phyloP scores from a whole-genome alignment of 305 asterid species.

The Fraxinus sp. region DNA sequence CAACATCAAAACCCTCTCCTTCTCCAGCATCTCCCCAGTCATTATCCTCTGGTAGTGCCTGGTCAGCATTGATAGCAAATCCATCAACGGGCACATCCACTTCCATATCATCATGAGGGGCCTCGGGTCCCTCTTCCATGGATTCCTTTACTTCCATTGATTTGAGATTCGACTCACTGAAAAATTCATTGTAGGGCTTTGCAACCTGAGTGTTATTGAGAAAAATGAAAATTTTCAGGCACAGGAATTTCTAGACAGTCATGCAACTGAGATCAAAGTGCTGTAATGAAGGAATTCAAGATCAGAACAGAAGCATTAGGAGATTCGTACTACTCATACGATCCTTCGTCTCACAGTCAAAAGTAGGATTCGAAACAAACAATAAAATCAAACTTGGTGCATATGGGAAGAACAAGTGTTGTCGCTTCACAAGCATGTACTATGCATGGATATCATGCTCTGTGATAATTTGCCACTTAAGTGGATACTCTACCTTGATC shows the following conservation, averaged over 20 bases:
- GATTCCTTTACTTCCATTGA: conserved; percentile 41
- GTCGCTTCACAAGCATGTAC: background rate
- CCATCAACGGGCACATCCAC: conserved; percentile 23
- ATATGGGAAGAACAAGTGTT: background rate
- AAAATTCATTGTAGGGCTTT: conserved; percentile 75
- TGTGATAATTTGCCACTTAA: background rate
- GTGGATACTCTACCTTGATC: conserved; percentile 55
- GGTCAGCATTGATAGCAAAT: conserved; percentile 29
- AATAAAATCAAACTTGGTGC: background rate
- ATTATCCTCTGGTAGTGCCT: conserved; percentile 40
- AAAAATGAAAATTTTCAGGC: background rate
- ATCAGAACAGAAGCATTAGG: background rate
- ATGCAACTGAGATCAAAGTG: conserved; percentile 2
- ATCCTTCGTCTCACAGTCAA: background rate
- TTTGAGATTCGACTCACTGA: conserved; percentile 55
- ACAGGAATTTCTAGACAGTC: background rate
- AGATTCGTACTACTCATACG: background rate
- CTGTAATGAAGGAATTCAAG: background rate
- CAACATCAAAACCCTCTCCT: conserved; percentile 47
- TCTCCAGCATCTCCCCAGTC: conserved; percentile 64
- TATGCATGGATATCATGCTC: background rate
- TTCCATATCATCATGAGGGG: conserved; percentile 43
- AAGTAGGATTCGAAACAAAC: background rate
- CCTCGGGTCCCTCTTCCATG: conserved; percentile 27
- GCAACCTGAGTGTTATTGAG: conserved; percentile 54